Evolutionary conservation across 2,329 filamentous ascomycete genomes (phyloP).

Genomic region (Calonectria pseudoturangicola): DNA sequence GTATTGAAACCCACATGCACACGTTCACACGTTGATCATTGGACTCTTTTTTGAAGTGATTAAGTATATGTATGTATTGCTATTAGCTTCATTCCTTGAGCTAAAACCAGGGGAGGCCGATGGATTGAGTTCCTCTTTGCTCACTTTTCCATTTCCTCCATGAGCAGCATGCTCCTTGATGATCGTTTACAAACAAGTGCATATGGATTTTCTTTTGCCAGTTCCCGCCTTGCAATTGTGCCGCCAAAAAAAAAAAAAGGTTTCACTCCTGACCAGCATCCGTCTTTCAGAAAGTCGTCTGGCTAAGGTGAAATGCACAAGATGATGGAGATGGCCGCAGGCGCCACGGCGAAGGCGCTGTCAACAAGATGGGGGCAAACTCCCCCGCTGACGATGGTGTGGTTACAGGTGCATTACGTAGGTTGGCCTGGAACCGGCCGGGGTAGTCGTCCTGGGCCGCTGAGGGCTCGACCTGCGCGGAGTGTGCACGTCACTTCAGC

Average conservation of each 20-base stretch:
- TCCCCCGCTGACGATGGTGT: not conserved
- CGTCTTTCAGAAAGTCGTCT: conserved; percentile 48
- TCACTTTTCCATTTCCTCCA: conserved; percentile 10
- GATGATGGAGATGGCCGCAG: conserved; percentile 40
- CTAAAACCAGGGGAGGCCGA: not conserved
- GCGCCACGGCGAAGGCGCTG: conserved; percentile 6
- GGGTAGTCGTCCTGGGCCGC: not conserved
- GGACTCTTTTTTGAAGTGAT: not conserved
- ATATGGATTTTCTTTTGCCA: not conserved
- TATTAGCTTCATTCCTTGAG: not conserved
- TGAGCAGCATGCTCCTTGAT: not conserved
- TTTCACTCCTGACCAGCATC: not conserved
- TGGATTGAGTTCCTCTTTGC: not conserved
- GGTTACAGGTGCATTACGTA: conserved; percentile 18
- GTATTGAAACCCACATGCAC: not conserved
- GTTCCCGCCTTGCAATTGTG: not conserved
- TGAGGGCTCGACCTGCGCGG: not conserved
- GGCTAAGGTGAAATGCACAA: conserved; percentile 51
- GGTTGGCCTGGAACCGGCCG: not conserved
- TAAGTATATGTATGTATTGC: not conserved
- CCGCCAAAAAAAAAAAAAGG: no score
- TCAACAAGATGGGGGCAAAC: not conserved
- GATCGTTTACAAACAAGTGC: not conserved
- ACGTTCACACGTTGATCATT: not conserved
- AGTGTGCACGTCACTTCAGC: conserved; percentile 45